Evolutionary conservation across 495 filamentous ascomycete genomes (phyloP), one percentile per base, ranked within the genome.

Genomic region (Diplogelasinospora grovesii): DNA sequence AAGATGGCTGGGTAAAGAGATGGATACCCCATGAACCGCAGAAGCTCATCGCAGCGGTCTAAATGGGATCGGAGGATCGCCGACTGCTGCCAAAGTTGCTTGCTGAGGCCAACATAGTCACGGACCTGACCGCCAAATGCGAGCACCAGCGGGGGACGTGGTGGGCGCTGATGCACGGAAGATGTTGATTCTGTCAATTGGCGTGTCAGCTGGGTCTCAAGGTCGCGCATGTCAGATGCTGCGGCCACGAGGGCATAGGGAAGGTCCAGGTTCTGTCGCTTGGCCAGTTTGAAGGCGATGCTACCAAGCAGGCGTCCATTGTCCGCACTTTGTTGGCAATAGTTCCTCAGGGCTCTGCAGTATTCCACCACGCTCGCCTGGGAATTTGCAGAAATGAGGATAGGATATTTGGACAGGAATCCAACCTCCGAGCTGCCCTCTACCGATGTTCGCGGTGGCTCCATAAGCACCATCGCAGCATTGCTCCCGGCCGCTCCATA

Each of bases 1-100:
- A 78, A 78, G 3, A 82, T 70, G 0, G 22, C 56, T 0, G 77
- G 76, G 34, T 59, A 71, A 10, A 79, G 54, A 14, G 66, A 52
- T 0, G 35, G 30, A 4, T 56, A 49, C 0, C 73, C 73, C 0
- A 63, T 3, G 0, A 47, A 41, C 3, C 25, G 32, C 1, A 57
- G 41, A 0, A 59, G 27, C 0, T 27, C 2, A 27, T 75, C 49
- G 25, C 67, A 69, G 0, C 46, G 18, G 22, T 74, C 53, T 1
- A 81, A 24, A 11, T 27, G 22, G 9, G 8, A 7, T 10, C 36
- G 36, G 3, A 39, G 36, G 22, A 39, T 18, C 10, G 7, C 18
- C 6, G 24, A 11, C 3, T 10, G 8, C 8, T 26, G 4, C n/a
- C 28, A 39, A 4, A 39, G 22, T 11, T 27, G 15, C 22, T 11